Evolutionary conservation across 495 filamentous ascomycete genomes (phyloP).

Genomic region (Durotheca rogersii): DNA sequence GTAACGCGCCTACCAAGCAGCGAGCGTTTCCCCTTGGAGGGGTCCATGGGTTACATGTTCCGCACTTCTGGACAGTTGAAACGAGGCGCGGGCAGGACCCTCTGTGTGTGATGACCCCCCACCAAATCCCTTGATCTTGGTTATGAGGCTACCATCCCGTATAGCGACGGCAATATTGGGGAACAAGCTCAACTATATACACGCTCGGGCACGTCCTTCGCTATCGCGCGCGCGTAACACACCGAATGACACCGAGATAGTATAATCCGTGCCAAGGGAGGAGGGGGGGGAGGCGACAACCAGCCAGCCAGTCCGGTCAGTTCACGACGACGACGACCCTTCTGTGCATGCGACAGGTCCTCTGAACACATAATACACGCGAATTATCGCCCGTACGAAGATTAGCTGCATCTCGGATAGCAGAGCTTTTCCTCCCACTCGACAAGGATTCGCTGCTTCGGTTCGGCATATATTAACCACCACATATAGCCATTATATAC

Average conservation of each 20-base stretch:
- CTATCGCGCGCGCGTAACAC: conserved; percentile 27
- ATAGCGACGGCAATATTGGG: conserved; percentile 33
- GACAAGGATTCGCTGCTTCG: conserved; percentile 32
- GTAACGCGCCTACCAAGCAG: conserved; percentile 13
- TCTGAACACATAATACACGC: conserved; percentile 15
- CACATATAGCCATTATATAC: conserved; percentile 46
- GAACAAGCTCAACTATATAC: conserved; percentile 8
- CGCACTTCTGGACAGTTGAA: conserved; percentile 22
- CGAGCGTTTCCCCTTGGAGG: conserved; percentile 24
- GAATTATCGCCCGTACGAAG: conserved; percentile 21
- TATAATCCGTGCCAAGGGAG: conserved; percentile 9
- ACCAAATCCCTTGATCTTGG: conserved; percentile 36
- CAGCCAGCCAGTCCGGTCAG: too few species aligned
- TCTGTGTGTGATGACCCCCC: conserved; percentile 20
- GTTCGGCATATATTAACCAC: conserved; percentile 45
- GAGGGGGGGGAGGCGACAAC: too few species aligned
- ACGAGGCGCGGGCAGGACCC: conserved; percentile 30
- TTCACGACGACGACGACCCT: too few species aligned
- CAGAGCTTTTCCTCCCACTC: conserved; percentile 9
- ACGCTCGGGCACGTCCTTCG: background rate
- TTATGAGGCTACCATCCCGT: conserved; percentile 38
- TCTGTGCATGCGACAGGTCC: background rate
- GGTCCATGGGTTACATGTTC: conserved; percentile 27
- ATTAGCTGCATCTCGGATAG: conserved; percentile 33
- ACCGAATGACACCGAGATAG: conserved; percentile 31